Base-by-base conservation (phyloP, 495 filamentous ascomycete species). In the Hyphodiscus hymeniophilus region DNA sequence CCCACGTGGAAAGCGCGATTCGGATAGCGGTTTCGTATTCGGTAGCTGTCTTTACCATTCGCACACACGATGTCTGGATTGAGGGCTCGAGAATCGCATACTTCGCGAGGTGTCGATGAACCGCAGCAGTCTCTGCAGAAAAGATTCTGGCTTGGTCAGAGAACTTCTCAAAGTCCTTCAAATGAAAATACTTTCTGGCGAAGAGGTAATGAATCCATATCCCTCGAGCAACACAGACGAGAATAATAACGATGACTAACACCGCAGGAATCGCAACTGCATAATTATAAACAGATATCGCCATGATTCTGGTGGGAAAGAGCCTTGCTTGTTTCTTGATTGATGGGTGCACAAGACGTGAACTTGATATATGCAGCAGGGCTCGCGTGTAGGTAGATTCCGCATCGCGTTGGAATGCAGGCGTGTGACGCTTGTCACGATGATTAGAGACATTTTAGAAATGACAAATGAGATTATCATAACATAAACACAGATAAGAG, bases 1-100 rank as follows among this genome's bases (percentile, higher is more conserved):
- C 38, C 47, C 47, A 55, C 18, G 47, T 38, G 7, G 16, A 1
- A 8, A 55, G 34, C 15, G 42, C 41, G 12, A 51, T 55, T 2
- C 47, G 26, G 13, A 50, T 43, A 5, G 42, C 31, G 10, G 12
- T 38, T 42, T 55, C 52, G 28, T 36, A 55, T 16, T 51, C 42
- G 3, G 38, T 42, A 0, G 47, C 52, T 18, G n/a, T 26, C 3
- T 7, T 23, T 3, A 51, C 3, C 11, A 47, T 28, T n/a, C 30
- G 42, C 18, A 39, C 5, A 13, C 47, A 42, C 18, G 33, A 21
- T 3, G 17, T 31, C 38, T 39, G 39, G 20, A 44, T 40, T 1
- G 38, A 13, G 2, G 12, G 13, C 2, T 41, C 44, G n/a, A 36
- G 26, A 8, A 20, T 32, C 3, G 7, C 30, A 13, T 47, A 42